Evolutionary conservation across 2,329 filamentous ascomycete species (phyloP).

Genomic region (Leptographium galeiforme): DNA sequence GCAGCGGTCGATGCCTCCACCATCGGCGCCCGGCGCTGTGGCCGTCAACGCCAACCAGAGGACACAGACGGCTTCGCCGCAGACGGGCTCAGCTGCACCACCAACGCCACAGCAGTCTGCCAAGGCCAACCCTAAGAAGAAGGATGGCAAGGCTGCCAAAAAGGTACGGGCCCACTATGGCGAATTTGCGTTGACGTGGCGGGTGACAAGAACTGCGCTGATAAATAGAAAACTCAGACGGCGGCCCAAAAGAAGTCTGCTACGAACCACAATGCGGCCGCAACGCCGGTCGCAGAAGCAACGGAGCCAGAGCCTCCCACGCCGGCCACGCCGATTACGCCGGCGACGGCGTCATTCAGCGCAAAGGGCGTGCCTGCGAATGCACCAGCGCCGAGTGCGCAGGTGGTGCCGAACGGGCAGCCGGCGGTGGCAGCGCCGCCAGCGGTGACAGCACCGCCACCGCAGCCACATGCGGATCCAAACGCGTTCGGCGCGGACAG

Average conservation of each 20-base stretch:
- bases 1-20: constrained; percentile 56
- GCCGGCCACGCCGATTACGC: constrained; percentile 51
- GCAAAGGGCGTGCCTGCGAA: constrained; percentile 26
- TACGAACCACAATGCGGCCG: constrained; percentile 35
- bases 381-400: constrained; percentile 15
- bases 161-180: constrained; percentile 37
- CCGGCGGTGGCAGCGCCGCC: constrained; percentile 29
- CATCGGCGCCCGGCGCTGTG: constrained; percentile 38
- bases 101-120: constrained; percentile 63
- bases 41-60: constrained; percentile 35
- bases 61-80: constrained; percentile 46
- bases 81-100: constrained; percentile 52
- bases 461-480: constrained; percentile 32
- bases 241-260: constrained; percentile 51
- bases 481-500: constrained; percentile 30
- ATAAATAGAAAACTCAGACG: constrained; percentile 23
- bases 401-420: constrained; percentile 28
- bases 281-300: constrained; percentile 44
- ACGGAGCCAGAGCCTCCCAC: constrained; percentile 45
- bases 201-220: not conserved
- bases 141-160: constrained; percentile 51
- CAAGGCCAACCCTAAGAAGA: constrained; percentile 69
- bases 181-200: not conserved
- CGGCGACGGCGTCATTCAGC: constrained; percentile 37
- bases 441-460: constrained; percentile 27